phyloP scores from a whole-genome alignment of 106 monocot genomes.

The Cymbidium sinense region DNA sequence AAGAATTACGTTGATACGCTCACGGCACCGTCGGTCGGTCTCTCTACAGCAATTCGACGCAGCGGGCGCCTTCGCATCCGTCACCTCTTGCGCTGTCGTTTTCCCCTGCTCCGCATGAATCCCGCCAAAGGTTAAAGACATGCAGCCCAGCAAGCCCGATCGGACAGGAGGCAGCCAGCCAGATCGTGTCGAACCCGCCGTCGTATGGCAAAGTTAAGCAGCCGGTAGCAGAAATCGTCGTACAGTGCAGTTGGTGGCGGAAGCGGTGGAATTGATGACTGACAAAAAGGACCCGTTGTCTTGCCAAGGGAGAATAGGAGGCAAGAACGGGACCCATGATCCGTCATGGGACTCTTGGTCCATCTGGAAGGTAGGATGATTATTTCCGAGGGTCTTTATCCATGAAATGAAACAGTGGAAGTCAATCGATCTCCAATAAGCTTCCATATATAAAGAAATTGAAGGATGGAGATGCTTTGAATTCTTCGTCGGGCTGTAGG shows the following conservation, averaged over 20 bases:
- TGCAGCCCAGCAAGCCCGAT: constrained; percentile 5
- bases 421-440: no score
- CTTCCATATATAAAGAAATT: no score
- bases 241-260: constrained; percentile 19
- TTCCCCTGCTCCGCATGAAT: constrained; percentile 56
- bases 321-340: background rate
- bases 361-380: background rate
- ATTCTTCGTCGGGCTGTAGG: no score
- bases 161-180: no score
- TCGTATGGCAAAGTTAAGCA: constrained; percentile 32
- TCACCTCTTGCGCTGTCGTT: constrained; percentile 82
- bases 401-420: background rate
- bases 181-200: constrained; percentile 19
- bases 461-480: no score
- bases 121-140: constrained; percentile 30
- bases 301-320: background rate
- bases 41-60: constrained; percentile 97
- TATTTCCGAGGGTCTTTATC: background rate
- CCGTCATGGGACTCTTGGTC: background rate
- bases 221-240: constrained; percentile 13
- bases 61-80: constrained; percentile 95
- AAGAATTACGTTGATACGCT: constrained; percentile 72
- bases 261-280: constrained; percentile 8
- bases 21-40: constrained; percentile 83
- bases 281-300: constrained; percentile 8